phyloP scores from a whole-genome alignment of 768 basidiomycete species.

The Leccinum longicurvipes region DNA sequence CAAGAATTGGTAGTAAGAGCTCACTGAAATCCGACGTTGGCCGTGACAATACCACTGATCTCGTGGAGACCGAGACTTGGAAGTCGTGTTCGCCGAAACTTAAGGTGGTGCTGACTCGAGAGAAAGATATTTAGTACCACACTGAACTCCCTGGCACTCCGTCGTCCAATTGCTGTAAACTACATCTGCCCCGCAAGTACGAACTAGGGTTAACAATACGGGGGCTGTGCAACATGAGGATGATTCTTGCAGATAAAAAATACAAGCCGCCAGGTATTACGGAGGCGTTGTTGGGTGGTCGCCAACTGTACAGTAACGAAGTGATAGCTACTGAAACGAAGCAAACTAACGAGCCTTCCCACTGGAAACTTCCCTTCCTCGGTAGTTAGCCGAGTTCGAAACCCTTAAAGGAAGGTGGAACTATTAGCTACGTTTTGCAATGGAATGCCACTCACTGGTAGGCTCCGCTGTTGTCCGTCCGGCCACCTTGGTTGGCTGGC shows the following conservation, averaged over 20 bases:
- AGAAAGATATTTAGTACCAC: not conserved
- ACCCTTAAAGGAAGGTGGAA: not conserved
- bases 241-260: not conserved
- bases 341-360: not conserved
- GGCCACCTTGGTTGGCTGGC: not conserved
- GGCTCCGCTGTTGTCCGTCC: not conserved
- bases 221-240: not conserved
- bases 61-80: not conserved
- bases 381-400: not conserved
- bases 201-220: no score
- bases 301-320: not conserved
- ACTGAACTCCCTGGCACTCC: not conserved
- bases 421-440: not conserved
- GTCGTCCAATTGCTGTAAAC: not conserved
- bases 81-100: not conserved
- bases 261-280: not conserved
- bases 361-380: not conserved
- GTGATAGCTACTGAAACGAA: not conserved
- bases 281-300: not conserved
- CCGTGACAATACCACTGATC: not conserved
- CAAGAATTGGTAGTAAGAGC: not conserved
- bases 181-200: no score
- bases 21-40: not conserved
- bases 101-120: not conserved
- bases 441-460: conserved; percentile 5